Conservation (phyloP, 345 rosid species). For the Arabidopsis arenosa region DNA sequence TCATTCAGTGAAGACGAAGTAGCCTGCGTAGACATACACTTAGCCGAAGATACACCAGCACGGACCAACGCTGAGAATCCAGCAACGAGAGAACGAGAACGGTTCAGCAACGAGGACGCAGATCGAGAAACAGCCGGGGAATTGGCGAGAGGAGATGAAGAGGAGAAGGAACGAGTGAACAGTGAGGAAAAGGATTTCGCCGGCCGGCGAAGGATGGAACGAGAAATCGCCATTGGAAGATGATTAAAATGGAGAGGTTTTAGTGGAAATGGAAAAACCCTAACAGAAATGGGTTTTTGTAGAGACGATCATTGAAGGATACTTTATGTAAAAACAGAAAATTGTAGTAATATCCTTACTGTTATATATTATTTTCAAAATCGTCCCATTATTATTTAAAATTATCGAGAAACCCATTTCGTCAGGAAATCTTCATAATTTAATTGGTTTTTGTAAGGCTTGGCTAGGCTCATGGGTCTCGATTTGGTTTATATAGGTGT, state of each 20-base stretch:
- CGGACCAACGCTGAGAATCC: neutral
- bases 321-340: neutral
- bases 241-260: conserved; percentile 9
- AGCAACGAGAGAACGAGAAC: conserved; percentile 6
- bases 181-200: conserved; percentile 34
- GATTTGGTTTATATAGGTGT: no score
- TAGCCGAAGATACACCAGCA: neutral
- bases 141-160: conserved; percentile 22
- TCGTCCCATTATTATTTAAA: neutral
- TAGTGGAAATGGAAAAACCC: neutral
- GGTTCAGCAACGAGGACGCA: conserved; percentile 1
- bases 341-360: neutral
- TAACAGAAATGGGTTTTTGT: no score
- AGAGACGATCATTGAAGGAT: no score
- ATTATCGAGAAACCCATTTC: neutral
- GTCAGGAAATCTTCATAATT: no score
- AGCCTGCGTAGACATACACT: conserved; percentile 51
- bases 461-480: no score
- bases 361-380: neutral
- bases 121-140: conserved; percentile 11
- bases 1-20: conserved; percentile 73
- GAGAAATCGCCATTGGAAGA: conserved; percentile 49
- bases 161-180: conserved; percentile 23
- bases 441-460: no score
- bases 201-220: conserved; percentile 48